Percentiles rank a stretch among this genome's conserved stretches.
Evolutionary conservation across 352 stramenopile species (phyloP).

Genomic region (Pythium monospermum): DNA sequence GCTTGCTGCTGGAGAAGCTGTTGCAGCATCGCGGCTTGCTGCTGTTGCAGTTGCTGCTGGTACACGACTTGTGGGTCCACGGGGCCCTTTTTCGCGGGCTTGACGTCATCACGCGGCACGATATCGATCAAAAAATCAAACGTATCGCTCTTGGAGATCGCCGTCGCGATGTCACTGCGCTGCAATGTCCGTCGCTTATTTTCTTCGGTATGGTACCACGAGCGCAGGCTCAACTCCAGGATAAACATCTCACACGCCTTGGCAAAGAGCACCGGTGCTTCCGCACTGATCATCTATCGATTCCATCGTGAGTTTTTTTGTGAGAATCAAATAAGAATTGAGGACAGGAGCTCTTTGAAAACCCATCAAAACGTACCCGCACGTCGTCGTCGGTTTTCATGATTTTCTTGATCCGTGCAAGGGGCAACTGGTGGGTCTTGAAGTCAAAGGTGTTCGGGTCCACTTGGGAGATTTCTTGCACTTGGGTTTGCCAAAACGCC

Average conservation of each 20-base stretch:
- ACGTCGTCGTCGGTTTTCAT: slow-evolving; percentile 95
- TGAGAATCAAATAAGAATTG: not conserved
- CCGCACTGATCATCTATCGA: slow-evolving; percentile 89
- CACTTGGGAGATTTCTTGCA: slow-evolving; percentile 86
- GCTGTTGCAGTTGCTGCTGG: slow-evolving; percentile 85
- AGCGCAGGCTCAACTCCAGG: slow-evolving; percentile 83
- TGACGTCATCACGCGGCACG: slow-evolving; percentile 85
- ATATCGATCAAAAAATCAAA: slow-evolving; percentile 93
- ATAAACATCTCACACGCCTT: slow-evolving; percentile 96
- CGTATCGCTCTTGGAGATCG: slow-evolving; percentile 89
- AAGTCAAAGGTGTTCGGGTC: slow-evolving; percentile 84
- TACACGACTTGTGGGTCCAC: slow-evolving; percentile 75
- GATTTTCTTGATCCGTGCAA: slow-evolving; percentile 94
- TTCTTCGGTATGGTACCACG: slow-evolving; percentile 90
- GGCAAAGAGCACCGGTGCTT: slow-evolving; percentile 90
- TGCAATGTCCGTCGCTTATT: slow-evolving; percentile 92
- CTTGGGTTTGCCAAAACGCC: slow-evolving; percentile 86
- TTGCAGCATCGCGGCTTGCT: slow-evolving; percentile 85
- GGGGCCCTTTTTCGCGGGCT: slow-evolving; percentile 78
- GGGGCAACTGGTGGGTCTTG: slow-evolving; percentile 87
- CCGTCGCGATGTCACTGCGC: slow-evolving; percentile 87
- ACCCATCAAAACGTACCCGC: slow-evolving; percentile 29
- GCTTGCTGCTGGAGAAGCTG: slow-evolving; percentile 81
- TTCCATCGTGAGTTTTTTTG: not conserved
- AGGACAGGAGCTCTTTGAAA: not conserved